Percentiles rank a stretch among this genome's conserved stretches.
Conservation (phyloP, 75 land plant species). For the Adiantum capillusveneris region DNA sequence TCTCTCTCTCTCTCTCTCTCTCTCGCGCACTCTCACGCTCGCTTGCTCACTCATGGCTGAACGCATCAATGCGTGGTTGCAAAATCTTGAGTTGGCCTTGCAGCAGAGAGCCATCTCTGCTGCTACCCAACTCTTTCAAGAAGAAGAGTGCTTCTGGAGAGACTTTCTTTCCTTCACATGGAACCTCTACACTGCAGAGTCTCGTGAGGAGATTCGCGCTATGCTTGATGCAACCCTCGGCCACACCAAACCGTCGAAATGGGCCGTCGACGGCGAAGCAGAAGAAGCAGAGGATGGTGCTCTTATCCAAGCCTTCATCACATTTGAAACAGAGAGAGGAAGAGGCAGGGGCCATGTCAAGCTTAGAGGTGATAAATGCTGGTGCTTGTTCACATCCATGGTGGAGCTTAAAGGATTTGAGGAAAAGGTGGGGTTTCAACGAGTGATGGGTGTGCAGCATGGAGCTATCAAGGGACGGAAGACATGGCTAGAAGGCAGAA, state of each 20-base stretch:
- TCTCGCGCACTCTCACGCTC: no score
- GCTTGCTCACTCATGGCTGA: no score
- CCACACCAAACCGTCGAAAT: neutral
- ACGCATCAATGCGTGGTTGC: constrained; percentile 1
- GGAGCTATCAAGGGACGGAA: no score
- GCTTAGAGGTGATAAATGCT: constrained; percentile 6
- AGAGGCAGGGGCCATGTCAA: constrained; percentile 2
- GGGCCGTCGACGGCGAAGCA: no score
- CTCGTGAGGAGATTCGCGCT: neutral
- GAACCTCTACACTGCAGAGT: constrained; percentile 9
- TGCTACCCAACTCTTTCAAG: neutral
- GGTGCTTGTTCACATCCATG: constrained; percentile 7
- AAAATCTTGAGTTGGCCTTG: neutral
- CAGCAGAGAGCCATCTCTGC: neutral
- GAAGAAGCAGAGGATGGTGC: no score
- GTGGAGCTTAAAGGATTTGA: constrained; percentile 7
- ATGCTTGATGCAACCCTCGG: constrained; percentile 7
- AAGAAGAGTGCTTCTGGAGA: constrained; percentile 10
- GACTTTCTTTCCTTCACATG: constrained; percentile 9
- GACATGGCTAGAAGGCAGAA: no score
- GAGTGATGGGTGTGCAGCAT: no score
- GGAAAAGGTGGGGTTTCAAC: constrained; percentile 1
- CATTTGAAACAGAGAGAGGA: neutral
- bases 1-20: no score
- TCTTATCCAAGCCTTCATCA: neutral